phyloP scores from a whole-genome alignment of 805 yeast genomes.

The Myxozyma kluyveri region DNA sequence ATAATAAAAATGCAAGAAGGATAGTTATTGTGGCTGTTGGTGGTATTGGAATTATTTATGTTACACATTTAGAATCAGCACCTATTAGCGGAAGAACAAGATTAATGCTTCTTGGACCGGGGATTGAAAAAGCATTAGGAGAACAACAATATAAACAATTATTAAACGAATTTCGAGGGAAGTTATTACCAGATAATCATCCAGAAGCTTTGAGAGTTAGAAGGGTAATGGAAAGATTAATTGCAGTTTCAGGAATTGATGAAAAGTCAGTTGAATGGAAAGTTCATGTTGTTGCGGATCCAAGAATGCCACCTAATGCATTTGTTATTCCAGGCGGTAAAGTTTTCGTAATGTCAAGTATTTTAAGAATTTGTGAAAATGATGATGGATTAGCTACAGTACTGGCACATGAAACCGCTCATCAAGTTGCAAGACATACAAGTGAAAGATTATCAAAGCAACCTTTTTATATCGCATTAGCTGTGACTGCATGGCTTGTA shows the following conservation, averaged over 20 bases:
- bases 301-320: constrained; percentile 85
- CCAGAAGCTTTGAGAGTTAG: constrained; percentile 58
- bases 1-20: background rate
- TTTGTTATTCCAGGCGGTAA: constrained; percentile 95
- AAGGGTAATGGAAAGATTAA: constrained; percentile 61
- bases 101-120: constrained; percentile 20
- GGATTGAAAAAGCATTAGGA: constrained; percentile 23
- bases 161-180: constrained; percentile 50
- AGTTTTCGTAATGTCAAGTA: constrained; percentile 81
- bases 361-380: constrained; percentile 70
- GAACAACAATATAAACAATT: constrained; percentile 51
- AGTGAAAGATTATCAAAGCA: constrained; percentile 76
- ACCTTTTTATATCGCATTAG: constrained; percentile 63
- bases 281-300: constrained; percentile 72
- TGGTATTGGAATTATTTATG: constrained; percentile 1
- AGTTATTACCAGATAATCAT: constrained; percentile 59
- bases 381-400: constrained; percentile 97
- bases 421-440: constrained; percentile 88
- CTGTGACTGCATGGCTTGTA: constrained; percentile 53
- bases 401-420: constrained; percentile 88
- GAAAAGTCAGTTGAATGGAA: constrained; percentile 66
- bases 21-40: constrained; percentile 3
- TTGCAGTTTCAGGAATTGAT: constrained; percentile 40
- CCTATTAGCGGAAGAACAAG: constrained; percentile 29
- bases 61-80: constrained; percentile 15